phyloP scores from a whole-genome alignment of 2,329 filamentous ascomycete species.

The Sporothrix curviconia region DNA sequence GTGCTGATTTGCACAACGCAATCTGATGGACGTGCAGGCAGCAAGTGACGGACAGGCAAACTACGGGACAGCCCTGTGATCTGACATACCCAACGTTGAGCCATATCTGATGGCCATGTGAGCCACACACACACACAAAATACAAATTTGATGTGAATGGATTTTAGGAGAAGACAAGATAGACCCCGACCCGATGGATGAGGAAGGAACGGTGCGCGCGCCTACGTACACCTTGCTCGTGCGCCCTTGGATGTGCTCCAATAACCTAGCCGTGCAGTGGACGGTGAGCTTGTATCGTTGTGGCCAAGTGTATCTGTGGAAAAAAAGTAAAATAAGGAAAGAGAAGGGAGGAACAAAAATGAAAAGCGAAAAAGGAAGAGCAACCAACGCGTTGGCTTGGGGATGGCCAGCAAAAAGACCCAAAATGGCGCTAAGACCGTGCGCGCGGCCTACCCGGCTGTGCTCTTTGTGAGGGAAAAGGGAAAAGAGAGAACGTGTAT shows the following conservation, averaged over 20 bases:
- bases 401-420: too few relatives aligned
- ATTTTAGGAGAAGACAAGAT: not conserved
- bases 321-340: not conserved
- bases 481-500: constrained; percentile 23
- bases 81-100: not conserved
- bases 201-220: not conserved
- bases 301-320: not conserved
- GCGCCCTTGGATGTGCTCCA: not conserved
- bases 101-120: not conserved
- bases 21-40: too few relatives aligned
- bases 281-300: not conserved
- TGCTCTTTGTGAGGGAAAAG: not conserved
- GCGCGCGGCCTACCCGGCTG: constrained; percentile 18
- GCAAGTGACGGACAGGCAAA: too few relatives aligned
- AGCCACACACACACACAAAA: not conserved
- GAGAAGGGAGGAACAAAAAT: not conserved
- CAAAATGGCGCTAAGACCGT: constrained; percentile 17
- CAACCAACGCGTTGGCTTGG: constrained; percentile 10
- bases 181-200: not conserved
- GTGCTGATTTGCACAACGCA: too few relatives aligned
- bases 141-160: not conserved
- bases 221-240: not conserved
- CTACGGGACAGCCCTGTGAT: too few relatives aligned
- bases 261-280: not conserved
- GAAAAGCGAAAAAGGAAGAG: constrained; percentile 1